phyloP scores from a whole-genome alignment of 2,329 filamentous ascomycete species.

The Ophiosphaerella korrae region DNA sequence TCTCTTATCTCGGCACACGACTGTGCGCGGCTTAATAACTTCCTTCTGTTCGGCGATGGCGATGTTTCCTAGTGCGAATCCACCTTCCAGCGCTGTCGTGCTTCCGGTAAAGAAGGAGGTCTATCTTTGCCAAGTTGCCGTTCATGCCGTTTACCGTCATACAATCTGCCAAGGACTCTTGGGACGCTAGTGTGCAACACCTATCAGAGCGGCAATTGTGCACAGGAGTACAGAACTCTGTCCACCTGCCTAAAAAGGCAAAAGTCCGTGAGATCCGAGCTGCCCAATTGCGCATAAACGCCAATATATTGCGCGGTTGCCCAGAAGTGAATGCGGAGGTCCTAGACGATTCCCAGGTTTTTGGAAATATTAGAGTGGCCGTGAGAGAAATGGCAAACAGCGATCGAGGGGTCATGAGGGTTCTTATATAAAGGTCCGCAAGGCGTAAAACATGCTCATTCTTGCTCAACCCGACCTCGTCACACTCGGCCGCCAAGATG shows the following conservation, averaged over 20 bases:
- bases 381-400: too few species aligned
- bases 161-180: not conserved
- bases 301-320: not conserved
- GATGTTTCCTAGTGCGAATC: too few species aligned
- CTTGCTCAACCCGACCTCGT: conserved; percentile 23
- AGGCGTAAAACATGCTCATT: conserved; percentile 23
- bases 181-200: not conserved
- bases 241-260: not conserved
- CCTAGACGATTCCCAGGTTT: not conserved
- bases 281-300: not conserved
- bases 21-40: too few species aligned
- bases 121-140: not conserved
- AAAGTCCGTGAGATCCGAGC: not conserved
- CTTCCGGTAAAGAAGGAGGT: not conserved
- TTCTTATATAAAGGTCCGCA: conserved; percentile 22
- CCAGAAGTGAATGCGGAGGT: not conserved
- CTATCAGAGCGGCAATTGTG: not conserved
- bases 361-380: too few species aligned
- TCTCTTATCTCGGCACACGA: too few species aligned
- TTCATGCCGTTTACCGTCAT: not conserved
- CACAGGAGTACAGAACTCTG: not conserved
- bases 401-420: too few species aligned
- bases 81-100: not conserved
- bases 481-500: conserved; percentile 22
- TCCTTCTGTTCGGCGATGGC: too few species aligned